Evolutionary conservation across 2,329 filamentous ascomycete genomes (phyloP).

Genomic region (Microdochium paspali): DNA sequence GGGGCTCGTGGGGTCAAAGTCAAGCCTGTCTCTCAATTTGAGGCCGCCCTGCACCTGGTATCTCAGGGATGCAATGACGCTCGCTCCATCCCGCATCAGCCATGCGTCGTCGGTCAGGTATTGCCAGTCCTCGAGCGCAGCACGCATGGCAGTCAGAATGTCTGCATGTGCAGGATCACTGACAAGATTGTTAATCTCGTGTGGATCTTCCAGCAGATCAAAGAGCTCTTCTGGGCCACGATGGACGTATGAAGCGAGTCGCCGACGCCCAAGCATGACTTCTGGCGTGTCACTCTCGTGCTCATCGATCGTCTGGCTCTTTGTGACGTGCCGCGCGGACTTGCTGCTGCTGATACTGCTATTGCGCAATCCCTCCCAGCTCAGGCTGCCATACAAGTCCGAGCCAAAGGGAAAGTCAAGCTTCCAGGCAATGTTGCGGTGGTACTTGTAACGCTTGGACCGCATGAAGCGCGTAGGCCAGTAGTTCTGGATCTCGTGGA

Average conservation of each 20-base stretch:
- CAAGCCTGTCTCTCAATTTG: slow-evolving; percentile 16
- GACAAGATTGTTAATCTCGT: slow-evolving; percentile 34
- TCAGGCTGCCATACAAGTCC: slow-evolving; percentile 32
- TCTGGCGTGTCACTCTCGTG: slow-evolving; percentile 2
- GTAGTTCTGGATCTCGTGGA: slow-evolving; percentile 38
- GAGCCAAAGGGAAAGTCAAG: slow-evolving; percentile 38
- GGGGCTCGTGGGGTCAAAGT: slow-evolving; percentile 13
- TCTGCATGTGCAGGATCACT: slow-evolving; percentile 13
- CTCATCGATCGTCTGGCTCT: background rate
- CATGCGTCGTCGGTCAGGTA: slow-evolving; percentile 15
- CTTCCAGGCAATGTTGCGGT: slow-evolving; percentile 37
- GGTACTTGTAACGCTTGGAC: slow-evolving; percentile 31
- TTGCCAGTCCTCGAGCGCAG: slow-evolving; percentile 18
- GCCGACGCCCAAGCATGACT: slow-evolving; percentile 27
- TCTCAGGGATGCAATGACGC: slow-evolving; percentile 6
- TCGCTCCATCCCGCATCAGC: slow-evolving; percentile 17
- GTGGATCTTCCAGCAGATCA: slow-evolving; percentile 32
- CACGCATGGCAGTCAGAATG: slow-evolving; percentile 20
- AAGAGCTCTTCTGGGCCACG: slow-evolving; percentile 34
- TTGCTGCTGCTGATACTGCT: background rate
- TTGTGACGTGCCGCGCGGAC: background rate
- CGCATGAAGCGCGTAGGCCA: slow-evolving; percentile 36
- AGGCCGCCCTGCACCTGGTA: slow-evolving; percentile 13
- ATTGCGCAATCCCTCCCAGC: slow-evolving; percentile 35
- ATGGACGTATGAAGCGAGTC: slow-evolving; percentile 30